Base-by-base conservation (phyloP, 305 asterid genomes). In the Fraxinus sp. region DNA sequence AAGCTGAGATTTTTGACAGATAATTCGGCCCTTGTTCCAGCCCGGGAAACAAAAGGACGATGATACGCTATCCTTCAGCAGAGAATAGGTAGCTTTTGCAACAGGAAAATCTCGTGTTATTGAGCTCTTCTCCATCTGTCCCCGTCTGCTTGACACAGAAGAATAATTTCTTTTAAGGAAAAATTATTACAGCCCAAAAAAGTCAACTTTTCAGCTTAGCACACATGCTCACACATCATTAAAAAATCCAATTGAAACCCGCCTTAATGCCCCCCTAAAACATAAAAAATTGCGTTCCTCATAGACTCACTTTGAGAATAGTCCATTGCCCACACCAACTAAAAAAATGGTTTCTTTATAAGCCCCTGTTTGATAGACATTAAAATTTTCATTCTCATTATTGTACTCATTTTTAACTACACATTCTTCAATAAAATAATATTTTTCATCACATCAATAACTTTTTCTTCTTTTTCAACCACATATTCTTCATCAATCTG, bases 11-110 rank as follows among this genome's bases (percentile, higher is more conserved):
- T 90, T 92, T 81, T 91, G 99, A 82, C 99, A 94, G 86, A 91
- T 86, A 73, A 96, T 93, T 77, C 99, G 86, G n/a, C 99, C 98
- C 91, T 92, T 94, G 79, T 93, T 94, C 99, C 98, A 94, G 39
- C 95, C 97, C 8, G 99, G 97, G 85, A 88, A 93, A 89, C 91
- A 82, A 81, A 96, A 96, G 62, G 95, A 85, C 55, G 99, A 78
- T 71, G 98, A 94, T 80, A 94, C 85, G 81, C 46, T 79, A 49
- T 96, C 96, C 86, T 90, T 93, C 49, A 96, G 92, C 85, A 96
- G 90, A 59, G 93, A 85, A 86, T 92, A 93, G 33, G 91, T 97
- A 78, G 92, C 97, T 85, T 94, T 94, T 68, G 98, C 95, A 79
- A 95, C 93, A 16, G 98, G 98, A 55, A 93, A 94, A 83, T 96